A percentile compares a stretch with the other conserved stretches of the same genome.
Conservation (phyloP, 2,329 filamentous ascomycete genomes). For the Epichloe elymi region DNA sequence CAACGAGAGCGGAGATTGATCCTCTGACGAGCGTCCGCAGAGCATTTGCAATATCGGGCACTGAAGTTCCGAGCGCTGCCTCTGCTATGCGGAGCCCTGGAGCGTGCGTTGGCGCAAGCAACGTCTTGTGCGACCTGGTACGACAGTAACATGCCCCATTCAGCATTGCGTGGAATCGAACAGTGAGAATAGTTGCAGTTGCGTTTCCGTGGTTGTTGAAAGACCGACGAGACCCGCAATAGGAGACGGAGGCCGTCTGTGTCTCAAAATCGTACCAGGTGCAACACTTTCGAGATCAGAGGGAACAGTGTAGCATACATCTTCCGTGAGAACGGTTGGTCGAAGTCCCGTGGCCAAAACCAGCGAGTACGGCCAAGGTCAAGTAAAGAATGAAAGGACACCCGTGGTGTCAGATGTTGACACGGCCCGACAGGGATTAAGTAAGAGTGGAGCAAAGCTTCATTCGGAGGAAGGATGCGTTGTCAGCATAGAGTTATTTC, state of each 20-base stretch:
- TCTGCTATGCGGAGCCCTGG: slow-evolving; percentile 12
- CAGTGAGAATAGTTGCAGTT: background rate
- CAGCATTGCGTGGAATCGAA: background rate
- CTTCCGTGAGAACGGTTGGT: no score
- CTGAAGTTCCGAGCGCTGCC: background rate
- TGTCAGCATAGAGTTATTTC: no score
- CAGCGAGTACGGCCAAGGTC: no score
- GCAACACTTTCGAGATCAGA: background rate
- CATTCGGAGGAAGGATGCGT: no score
- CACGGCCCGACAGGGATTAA: no score
- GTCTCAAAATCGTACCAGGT: background rate
- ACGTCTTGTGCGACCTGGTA: background rate
- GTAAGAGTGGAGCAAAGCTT: no score
- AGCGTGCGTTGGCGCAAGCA: slow-evolving; percentile 10
- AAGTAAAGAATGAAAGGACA: no score
- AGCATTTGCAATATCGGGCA: no score
- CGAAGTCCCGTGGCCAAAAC: no score
- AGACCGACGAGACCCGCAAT: background rate
- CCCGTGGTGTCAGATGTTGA: no score
- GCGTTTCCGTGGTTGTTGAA: background rate
- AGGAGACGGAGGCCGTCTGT: background rate
- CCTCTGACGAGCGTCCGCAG: no score
- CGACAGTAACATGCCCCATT: background rate
- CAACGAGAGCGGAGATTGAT: slow-evolving; percentile 11
- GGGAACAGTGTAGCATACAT: background rate